phyloP scores from a whole-genome alignment of 2,329 filamentous ascomycete genomes.

The Colletotrichum abscissum region DNA sequence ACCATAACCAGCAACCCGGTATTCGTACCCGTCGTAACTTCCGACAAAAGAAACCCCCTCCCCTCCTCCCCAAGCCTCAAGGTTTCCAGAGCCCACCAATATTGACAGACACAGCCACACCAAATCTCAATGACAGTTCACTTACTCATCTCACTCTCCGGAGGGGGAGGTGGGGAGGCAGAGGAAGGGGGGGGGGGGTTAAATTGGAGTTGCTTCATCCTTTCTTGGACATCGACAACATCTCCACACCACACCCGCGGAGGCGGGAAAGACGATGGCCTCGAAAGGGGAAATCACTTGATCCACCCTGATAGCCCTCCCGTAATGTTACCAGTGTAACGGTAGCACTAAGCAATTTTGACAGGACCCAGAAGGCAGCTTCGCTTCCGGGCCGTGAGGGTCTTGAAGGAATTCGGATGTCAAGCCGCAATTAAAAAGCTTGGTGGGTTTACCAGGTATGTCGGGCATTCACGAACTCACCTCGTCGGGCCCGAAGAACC shows the following conservation, averaged over 20 bases:
- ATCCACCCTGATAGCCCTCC: not conserved
- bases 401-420: not conserved
- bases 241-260: not conserved
- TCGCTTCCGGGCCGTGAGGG: not conserved
- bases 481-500: not conserved
- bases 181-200: too few relatives aligned
- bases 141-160: not conserved
- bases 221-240: not conserved
- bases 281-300: not conserved
- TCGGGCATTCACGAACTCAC: not conserved
- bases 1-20: not conserved
- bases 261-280: not conserved
- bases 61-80: not conserved
- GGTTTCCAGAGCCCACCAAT: not conserved
- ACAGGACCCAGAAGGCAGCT: not conserved
- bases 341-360: constrained; percentile 32
- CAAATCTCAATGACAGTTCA: not conserved
- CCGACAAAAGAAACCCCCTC: not conserved
- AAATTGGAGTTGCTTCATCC: not conserved
- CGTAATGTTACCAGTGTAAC: constrained; percentile 14
- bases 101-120: not conserved
- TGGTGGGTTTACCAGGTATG: constrained; percentile 13
- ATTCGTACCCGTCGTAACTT: not conserved
- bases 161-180: too few relatives aligned
- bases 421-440: constrained; percentile 20